Percentiles rank a stretch among this genome's conserved stretches.
phyloP scores from a whole-genome alignment of 2,329 filamentous ascomycete genomes.

The Didymosphaeria variabile region DNA sequence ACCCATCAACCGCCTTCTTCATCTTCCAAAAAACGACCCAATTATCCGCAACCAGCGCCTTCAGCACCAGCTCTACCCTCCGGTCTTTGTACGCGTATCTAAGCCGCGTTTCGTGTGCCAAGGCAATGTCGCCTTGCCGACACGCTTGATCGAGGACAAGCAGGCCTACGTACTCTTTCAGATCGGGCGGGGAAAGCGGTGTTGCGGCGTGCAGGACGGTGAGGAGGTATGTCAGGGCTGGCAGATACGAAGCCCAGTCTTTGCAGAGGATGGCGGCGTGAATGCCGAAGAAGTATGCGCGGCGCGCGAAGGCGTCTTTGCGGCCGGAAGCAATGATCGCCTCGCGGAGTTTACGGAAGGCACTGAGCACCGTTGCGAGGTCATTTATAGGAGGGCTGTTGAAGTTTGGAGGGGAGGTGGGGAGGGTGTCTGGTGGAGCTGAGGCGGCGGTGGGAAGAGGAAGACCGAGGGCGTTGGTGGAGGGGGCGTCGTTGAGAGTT shows the following conservation, averaged over 20 bases:
- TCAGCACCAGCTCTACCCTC: constrained; percentile 74
- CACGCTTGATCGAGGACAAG: constrained; percentile 89
- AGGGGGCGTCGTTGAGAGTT: constrained; percentile 33
- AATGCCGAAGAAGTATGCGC: constrained; percentile 91
- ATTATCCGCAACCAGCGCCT: constrained; percentile 79
- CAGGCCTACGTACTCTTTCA: constrained; percentile 82
- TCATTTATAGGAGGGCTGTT: constrained; percentile 57
- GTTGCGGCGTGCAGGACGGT: constrained; percentile 72
- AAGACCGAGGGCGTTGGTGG: constrained; percentile 27
- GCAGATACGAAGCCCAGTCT: constrained; percentile 88
- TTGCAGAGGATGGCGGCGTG: constrained; percentile 81
- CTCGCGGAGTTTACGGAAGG: constrained; percentile 91
- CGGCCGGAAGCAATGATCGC: constrained; percentile 82
- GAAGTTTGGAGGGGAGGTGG: constrained; percentile 35
- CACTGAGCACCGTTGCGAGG: constrained; percentile 78
- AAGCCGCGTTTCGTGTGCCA: constrained; percentile 74
- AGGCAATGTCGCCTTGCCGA: constrained; percentile 75
- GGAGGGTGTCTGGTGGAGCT: constrained; percentile 22
- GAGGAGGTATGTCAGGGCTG: constrained; percentile 82
- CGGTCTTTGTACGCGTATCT: constrained; percentile 70
- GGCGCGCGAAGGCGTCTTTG: constrained; percentile 81
- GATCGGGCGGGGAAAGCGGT: constrained; percentile 74
- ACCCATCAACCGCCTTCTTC: constrained; percentile 78
- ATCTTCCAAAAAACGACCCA: constrained; percentile 81
- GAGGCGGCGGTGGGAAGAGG: constrained; percentile 19